Percentiles rank a stretch among this genome's conserved stretches.
phyloP scores from a whole-genome alignment of 805 yeast genomes.

The Ascoidea rubescens region DNA sequence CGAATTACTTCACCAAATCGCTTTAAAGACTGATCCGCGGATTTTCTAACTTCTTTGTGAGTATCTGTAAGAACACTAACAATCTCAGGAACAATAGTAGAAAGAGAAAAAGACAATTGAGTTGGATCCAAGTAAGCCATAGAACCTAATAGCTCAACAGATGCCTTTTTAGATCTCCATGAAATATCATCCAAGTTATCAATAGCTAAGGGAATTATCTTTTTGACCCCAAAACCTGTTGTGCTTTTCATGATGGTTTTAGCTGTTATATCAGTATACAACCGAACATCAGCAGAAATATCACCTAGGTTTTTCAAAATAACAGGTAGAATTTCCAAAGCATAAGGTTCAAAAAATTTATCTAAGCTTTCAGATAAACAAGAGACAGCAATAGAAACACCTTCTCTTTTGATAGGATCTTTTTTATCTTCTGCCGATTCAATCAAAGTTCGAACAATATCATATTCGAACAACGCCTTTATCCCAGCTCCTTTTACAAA shows the following conservation, averaged over 20 bases:
- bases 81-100: constrained; percentile 89
- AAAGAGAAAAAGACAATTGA: constrained; percentile 78
- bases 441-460: constrained; percentile 56
- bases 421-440: constrained; percentile 85
- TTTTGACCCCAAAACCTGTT: constrained; percentile 83
- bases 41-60: constrained; percentile 91
- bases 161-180: constrained; percentile 95
- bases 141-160: constrained; percentile 89
- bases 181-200: constrained; percentile 75
- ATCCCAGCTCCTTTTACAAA: constrained; percentile 84
- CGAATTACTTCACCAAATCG: constrained; percentile 94
- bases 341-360: constrained; percentile 83
- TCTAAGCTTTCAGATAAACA: constrained; percentile 70
- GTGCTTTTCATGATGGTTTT: constrained; percentile 80
- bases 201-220: constrained; percentile 82
- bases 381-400: constrained; percentile 78
- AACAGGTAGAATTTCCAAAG: constrained; percentile 73
- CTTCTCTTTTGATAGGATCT: constrained; percentile 61
- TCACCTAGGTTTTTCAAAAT: constrained; percentile 80
- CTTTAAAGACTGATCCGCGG: constrained; percentile 81
- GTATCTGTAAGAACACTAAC: constrained; percentile 90
- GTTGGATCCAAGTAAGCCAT: constrained; percentile 97
- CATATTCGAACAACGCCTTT: constrained; percentile 57
- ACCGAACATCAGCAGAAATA: constrained; percentile 69
- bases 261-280: constrained; percentile 79